phyloP scores from a whole-genome alignment of 2,329 filamentous ascomycete species.

The Stagonosporopsis tanaceti region DNA sequence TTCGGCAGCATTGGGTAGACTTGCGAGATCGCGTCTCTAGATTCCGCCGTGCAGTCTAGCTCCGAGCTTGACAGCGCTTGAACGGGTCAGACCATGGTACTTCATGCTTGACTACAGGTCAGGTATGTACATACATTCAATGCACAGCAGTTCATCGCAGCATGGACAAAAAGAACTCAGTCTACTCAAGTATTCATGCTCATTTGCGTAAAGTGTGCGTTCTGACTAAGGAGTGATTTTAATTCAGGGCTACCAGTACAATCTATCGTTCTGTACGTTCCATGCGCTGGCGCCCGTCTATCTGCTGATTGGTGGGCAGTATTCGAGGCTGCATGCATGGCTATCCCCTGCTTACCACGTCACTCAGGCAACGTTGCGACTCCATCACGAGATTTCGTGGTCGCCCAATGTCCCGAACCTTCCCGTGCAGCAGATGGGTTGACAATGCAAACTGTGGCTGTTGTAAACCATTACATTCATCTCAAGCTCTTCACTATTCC shows the following conservation, averaged over 20 bases:
- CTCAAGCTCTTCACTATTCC: neutral
- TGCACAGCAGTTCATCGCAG: neutral
- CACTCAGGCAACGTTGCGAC: constrained; percentile 15
- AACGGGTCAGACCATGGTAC: neutral
- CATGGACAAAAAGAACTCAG: neutral
- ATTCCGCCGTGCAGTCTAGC: neutral
- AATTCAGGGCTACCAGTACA: neutral
- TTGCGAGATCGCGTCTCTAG: neutral
- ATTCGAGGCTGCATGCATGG: constrained; percentile 8
- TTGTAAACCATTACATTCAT: neutral
- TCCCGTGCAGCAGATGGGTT: neutral
- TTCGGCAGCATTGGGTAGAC: neutral
- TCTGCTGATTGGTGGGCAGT: constrained; percentile 10
- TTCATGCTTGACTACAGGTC: neutral
- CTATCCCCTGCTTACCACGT: constrained; percentile 15
- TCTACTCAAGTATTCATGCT: neutral
- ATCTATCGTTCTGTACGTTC: neutral
- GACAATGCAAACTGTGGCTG: constrained; percentile 11
- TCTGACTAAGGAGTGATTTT: neutral
- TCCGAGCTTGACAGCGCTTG: neutral
- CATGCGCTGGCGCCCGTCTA: constrained; percentile 14
- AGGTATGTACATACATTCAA: constrained; percentile 1
- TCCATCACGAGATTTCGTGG: constrained; percentile 3
- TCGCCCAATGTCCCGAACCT: constrained; percentile 12
- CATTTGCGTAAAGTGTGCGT: neutral